A percentile compares a stretch with the other conserved stretches of the same genome.
phyloP scores from a whole-genome alignment of 148 eudicot genomes.

The Rhododendron henanense region DNA sequence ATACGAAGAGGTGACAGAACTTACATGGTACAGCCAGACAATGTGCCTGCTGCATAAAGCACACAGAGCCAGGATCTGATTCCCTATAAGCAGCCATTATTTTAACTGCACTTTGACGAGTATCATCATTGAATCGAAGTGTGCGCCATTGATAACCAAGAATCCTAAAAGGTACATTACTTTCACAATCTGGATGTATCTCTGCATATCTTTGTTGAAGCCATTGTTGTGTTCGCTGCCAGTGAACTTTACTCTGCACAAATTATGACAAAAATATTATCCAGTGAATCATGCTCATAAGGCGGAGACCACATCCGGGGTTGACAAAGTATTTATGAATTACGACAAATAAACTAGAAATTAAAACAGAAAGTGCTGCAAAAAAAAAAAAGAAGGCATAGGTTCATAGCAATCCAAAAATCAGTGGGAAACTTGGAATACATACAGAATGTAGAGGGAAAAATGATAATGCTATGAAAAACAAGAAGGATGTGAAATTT shows the following conservation, averaged over 20 bases:
- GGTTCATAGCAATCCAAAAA: neutral
- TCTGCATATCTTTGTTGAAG: slow-evolving; percentile 57
- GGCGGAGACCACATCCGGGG: neutral
- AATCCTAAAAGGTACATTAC: slow-evolving; percentile 39
- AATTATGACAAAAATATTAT: slow-evolving; percentile 5
- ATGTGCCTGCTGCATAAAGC: slow-evolving; percentile 68
- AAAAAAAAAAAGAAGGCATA: neutral
- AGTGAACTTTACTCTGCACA: slow-evolving; percentile 47
- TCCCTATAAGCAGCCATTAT: slow-evolving; percentile 61
- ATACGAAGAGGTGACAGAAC: neutral
- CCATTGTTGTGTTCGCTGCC: slow-evolving; percentile 70
- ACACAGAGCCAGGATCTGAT: slow-evolving; percentile 57
- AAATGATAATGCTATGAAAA: neutral
- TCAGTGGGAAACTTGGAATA: neutral
- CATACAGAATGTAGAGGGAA: neutral
- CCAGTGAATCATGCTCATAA: neutral
- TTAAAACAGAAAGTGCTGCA: neutral
- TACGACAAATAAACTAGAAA: neutral
- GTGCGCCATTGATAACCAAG: slow-evolving; percentile 92
- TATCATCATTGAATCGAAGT: slow-evolving; percentile 79
- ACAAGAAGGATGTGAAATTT: neutral
- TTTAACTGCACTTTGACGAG: slow-evolving; percentile 90
- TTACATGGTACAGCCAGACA: slow-evolving; percentile 95
- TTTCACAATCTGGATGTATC: slow-evolving; percentile 36
- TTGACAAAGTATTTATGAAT: neutral